These are phyloP conservation scores for Eremomyces bilateralis DNA, from an alignment of 495 filamentous ascomycete species.

Conservation along the genomic window DNA sequence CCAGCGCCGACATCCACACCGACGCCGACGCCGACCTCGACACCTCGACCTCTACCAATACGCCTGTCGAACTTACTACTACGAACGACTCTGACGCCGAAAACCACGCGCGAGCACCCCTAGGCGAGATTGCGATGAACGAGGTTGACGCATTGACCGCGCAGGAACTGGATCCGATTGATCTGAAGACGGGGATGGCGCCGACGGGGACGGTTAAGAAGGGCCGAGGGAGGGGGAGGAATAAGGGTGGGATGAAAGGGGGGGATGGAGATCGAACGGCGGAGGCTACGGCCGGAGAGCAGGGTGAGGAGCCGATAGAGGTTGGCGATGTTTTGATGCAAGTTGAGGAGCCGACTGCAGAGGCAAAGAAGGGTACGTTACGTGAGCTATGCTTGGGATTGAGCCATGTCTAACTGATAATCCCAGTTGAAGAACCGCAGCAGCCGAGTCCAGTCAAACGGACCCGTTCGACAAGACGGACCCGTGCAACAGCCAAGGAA, in stretches of 20 bases:
- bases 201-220: slow-evolving; percentile 10
- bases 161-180: slow-evolving; percentile 1
- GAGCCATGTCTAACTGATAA: no score
- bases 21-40: background rate
- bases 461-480: no score
- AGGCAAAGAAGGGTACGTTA: no score
- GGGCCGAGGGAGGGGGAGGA: slow-evolving; percentile 6
- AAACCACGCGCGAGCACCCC: slow-evolving; percentile 8
- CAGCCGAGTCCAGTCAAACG: no score
- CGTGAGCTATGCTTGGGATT: no score
- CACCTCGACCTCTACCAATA: background rate
- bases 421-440: no score
- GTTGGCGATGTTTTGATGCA: slow-evolving; percentile 6
- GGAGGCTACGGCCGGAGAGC: background rate
- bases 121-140: slow-evolving; percentile 11
- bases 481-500: no score
- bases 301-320: slow-evolving; percentile 4
- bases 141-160: no score
- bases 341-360: slow-evolving; percentile 8
- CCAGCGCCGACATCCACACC: background rate
- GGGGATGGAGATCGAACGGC: slow-evolving; percentile 1
- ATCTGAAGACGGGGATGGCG: slow-evolving; percentile 6
- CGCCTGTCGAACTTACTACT: no score
- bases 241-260: slow-evolving; percentile 5
- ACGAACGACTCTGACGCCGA: background rate